Base-by-base conservation (phyloP, 2,329 filamentous ascomycete genomes). In the Bipolaris oryzae region DNA sequence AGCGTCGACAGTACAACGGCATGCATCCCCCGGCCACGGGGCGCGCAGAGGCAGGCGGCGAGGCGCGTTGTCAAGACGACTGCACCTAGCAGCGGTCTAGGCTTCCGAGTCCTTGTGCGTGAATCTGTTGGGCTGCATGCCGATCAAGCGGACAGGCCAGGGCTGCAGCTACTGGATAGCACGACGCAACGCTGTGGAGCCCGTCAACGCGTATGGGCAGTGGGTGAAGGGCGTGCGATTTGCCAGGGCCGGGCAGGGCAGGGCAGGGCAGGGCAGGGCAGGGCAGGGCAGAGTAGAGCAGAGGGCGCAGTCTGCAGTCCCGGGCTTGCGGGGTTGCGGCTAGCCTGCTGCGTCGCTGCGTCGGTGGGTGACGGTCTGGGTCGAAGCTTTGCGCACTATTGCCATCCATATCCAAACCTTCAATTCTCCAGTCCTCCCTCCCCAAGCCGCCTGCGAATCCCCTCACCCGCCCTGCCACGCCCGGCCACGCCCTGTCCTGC, bases 101-200 rank as follows among this genome's bases (percentile, higher is more conserved):
- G 55, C 59, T 53, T 49, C 15, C 41, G 34, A 31, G 38, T 48
- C 34, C 41, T 42, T 42, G n/a, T n/a, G n/a, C n/a, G n/a, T n/a
- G 21, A 46, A 55, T 57, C 37, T 60, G 59, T 64, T 62, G 61
- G 58, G 56, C 60, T 61, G 61, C 54, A 58, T 55, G 59, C 59
- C 59, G 61, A 63, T 63, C 39, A 42, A 42, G 39, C 39, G 11
- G 20, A n/a, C 39, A 23, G 39, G 20, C 39, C 10, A n/a, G 39
- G 16, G 3, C 39, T 61, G 60, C 57, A 58, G 53, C 57, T 56
- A 55, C 49, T 41, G 37, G 28, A 37, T 48, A 44, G 57, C 37
- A 25, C 35, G 34, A 53, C 38, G 57, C 53, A 43, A 15, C 31
- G 45, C 47, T 16, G 54, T 44, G 53, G 53, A 50, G 28, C 50